phyloP scores from a whole-genome alignment of 441 rosid species.

The Iberis amara region DNA sequence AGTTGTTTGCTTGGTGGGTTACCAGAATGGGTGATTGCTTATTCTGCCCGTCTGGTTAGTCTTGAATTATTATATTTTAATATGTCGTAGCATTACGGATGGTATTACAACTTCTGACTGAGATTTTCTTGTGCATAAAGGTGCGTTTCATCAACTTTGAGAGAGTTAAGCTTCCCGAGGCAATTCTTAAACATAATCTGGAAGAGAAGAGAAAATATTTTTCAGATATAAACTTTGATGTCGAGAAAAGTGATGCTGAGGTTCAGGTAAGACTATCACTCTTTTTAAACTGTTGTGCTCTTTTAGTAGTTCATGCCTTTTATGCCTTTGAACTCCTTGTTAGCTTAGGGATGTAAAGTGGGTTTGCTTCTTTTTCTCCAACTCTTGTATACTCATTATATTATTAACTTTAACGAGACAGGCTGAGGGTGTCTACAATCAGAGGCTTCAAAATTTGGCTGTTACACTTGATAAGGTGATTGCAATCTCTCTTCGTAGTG shows the following conservation, averaged over 20 bases:
- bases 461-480: slow-evolving; percentile 95
- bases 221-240: slow-evolving; percentile 67
- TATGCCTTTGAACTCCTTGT: slow-evolving; percentile 11
- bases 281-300: slow-evolving; percentile 5
- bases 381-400: slow-evolving; percentile 18
- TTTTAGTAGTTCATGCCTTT: slow-evolving; percentile 6
- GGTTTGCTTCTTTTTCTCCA: not conserved
- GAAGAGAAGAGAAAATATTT: slow-evolving; percentile 89
- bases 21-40: slow-evolving; percentile 93
- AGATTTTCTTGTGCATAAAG: slow-evolving; percentile 40
- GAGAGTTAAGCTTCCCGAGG: slow-evolving; percentile 94
- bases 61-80: slow-evolving; percentile 20
- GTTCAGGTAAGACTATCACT: slow-evolving; percentile 66
- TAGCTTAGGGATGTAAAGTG: slow-evolving; percentile 16
- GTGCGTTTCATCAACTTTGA: slow-evolving; percentile 94
- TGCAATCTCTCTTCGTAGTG: slow-evolving; percentile 21
- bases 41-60: slow-evolving; percentile 90
- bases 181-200: slow-evolving; percentile 84
- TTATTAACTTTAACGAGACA: slow-evolving; percentile 31
- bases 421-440: slow-evolving; percentile 99
- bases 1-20: slow-evolving; percentile 97
- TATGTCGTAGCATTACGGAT: slow-evolving; percentile 10
- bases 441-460: slow-evolving; percentile 99
- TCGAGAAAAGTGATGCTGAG: slow-evolving; percentile 96
- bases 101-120: slow-evolving; percentile 22